phyloP scores from a whole-genome alignment of 257 asterid genomes.

The Solanum etuberosum region DNA sequence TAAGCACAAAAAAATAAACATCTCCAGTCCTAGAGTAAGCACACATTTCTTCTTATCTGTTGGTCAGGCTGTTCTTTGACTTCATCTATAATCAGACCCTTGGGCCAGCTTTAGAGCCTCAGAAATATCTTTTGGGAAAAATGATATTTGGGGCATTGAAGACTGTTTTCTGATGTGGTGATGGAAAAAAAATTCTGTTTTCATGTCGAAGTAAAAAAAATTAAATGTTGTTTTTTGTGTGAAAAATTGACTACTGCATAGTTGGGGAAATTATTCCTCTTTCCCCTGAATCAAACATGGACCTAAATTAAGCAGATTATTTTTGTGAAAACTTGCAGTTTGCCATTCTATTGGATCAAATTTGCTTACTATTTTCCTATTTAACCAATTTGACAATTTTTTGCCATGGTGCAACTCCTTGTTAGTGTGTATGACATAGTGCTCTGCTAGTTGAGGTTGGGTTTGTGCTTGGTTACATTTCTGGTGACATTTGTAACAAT shows the following conservation, averaged over 20 bases:
- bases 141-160: background rate
- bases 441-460: background rate
- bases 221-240: background rate
- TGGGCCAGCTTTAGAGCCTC: background rate
- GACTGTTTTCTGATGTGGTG: background rate
- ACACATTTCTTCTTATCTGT: background rate
- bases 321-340: background rate
- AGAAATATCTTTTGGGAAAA: background rate
- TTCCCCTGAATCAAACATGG: background rate
- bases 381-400: background rate
- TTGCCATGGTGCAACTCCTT: background rate
- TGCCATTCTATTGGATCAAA: background rate
- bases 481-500: background rate
- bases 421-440: background rate
- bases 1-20: constrained; percentile 97
- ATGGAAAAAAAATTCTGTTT: background rate
- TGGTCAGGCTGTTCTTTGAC: background rate
- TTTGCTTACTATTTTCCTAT: background rate
- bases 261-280: background rate
- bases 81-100: background rate
- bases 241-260: background rate
- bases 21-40: constrained; percentile 92
- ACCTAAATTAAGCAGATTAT: background rate
- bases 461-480: background rate
- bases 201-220: background rate